Percentiles rank a stretch among this genome's conserved stretches.
Conservation (phyloP, 768 basidiomycete genomes). For the Lactarius quietus region DNA sequence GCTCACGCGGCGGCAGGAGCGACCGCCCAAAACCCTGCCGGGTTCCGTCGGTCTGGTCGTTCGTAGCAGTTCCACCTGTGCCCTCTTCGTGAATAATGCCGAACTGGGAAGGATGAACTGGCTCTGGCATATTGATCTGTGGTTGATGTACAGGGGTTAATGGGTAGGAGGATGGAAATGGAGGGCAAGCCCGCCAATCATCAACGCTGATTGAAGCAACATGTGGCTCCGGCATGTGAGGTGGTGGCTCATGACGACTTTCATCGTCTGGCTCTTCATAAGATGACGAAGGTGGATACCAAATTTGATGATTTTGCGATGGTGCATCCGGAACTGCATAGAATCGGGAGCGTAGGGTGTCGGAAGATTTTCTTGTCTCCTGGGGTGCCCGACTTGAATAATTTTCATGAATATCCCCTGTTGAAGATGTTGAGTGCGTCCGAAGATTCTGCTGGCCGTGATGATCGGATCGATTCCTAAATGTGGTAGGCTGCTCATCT, state of each 20-base stretch:
- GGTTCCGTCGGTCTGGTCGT: slow-evolving; percentile 29
- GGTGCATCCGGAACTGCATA: slow-evolving; percentile 9
- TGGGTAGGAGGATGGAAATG: slow-evolving; percentile 76
- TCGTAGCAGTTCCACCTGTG: slow-evolving; percentile 28
- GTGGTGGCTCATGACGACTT: slow-evolving; percentile 18
- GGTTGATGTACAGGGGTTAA: slow-evolving; percentile 54
- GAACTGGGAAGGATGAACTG: slow-evolving; percentile 26
- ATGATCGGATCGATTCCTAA: not conserved
- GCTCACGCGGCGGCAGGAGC: slow-evolving; percentile 66
- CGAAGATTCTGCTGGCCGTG: not conserved
- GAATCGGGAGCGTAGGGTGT: slow-evolving; percentile 13
- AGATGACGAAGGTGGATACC: slow-evolving; percentile 56
- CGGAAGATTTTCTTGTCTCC: slow-evolving; percentile 9
- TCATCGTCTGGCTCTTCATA: slow-evolving; percentile 39
- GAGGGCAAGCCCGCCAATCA: slow-evolving; percentile 71
- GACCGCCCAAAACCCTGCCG: slow-evolving; percentile 64
- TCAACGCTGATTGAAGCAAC: slow-evolving; percentile 28
- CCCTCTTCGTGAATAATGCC: slow-evolving; percentile 18
- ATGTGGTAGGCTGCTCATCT: slow-evolving; percentile 16
- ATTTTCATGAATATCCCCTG: not conserved
- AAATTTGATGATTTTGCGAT: slow-evolving; percentile 44
- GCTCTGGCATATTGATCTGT: slow-evolving; percentile 18
- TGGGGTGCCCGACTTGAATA: slow-evolving; percentile 6
- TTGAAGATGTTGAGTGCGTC: not conserved
- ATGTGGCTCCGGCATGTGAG: slow-evolving; percentile 19